Conservation (phyloP, 108 stramenopile species). For the Pinguiococcus pyrenoidosus region DNA sequence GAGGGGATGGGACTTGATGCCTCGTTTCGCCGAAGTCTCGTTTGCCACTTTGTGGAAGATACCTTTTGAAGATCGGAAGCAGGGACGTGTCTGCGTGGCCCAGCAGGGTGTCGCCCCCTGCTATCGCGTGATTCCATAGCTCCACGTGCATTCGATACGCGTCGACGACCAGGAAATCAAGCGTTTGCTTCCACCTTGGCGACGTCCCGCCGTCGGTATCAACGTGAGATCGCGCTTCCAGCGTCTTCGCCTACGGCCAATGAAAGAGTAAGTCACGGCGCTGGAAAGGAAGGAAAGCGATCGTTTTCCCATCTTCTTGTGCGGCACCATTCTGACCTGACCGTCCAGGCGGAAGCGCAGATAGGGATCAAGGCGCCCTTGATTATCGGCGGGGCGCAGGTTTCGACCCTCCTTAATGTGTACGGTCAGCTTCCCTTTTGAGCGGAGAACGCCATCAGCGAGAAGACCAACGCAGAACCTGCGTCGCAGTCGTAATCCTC, state of each 20-base stretch:
- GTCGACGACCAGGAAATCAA: not conserved
- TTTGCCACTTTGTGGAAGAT: not conserved
- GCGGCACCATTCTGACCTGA: slow-evolving; percentile 10
- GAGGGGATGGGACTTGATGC: not conserved
- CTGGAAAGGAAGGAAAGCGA: too few relatives aligned
- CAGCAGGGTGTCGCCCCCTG: too few relatives aligned
- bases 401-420: slow-evolving; percentile 25
- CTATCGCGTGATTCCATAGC: too few relatives aligned
- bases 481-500: too few relatives aligned
- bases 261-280: too few relatives aligned
- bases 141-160: too few relatives aligned
- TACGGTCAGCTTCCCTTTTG: slow-evolving; percentile 35
- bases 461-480: too few relatives aligned
- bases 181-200: slow-evolving; percentile 28
- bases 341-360: slow-evolving; percentile 33
- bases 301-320: slow-evolving; percentile 38
- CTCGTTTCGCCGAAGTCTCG: not conserved
- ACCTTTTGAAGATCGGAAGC: not conserved
- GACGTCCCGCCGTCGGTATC: slow-evolving; percentile 16
- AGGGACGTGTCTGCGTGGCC: too few relatives aligned
- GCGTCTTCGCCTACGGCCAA: slow-evolving; percentile 39
- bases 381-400: slow-evolving; percentile 16
- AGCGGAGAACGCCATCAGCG: too few relatives aligned
- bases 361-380: slow-evolving; percentile 41
- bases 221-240: not conserved